phyloP scores from a whole-genome alignment of 2,329 filamentous ascomycete species.

The Fusarium globosum region DNA sequence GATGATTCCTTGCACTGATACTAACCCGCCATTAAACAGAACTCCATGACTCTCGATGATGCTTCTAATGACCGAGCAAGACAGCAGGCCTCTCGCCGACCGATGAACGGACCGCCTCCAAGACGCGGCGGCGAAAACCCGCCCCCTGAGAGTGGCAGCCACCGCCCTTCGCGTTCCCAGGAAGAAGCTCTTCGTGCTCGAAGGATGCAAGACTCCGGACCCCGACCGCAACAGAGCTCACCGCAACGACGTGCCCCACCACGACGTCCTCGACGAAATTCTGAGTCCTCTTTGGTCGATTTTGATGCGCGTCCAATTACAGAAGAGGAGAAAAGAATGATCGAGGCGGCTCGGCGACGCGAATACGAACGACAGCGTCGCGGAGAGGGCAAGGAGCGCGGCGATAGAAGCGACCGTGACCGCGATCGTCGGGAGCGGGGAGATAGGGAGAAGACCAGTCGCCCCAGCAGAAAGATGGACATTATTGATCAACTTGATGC shows the following conservation, averaged over 20 bases:
- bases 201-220: slow-evolving; percentile 50
- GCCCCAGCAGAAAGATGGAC: slow-evolving; percentile 72
- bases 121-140: slow-evolving; percentile 57
- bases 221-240: slow-evolving; percentile 51
- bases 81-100: slow-evolving; percentile 54
- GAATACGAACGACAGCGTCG: slow-evolving; percentile 40
- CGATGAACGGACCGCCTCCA: slow-evolving; percentile 44
- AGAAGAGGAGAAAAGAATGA: slow-evolving; percentile 61
- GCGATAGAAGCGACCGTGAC: slow-evolving; percentile 49
- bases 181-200: slow-evolving; percentile 71
- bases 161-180: slow-evolving; percentile 73
- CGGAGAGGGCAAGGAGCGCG: slow-evolving; percentile 40
- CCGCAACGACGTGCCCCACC: slow-evolving; percentile 42
- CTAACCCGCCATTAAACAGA: slow-evolving; percentile 57
- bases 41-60: slow-evolving; percentile 75
- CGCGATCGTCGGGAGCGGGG: slow-evolving; percentile 42
- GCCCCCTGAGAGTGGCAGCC: slow-evolving; percentile 55
- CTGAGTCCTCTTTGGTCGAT: slow-evolving; percentile 79
- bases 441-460: slow-evolving; percentile 62
- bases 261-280: slow-evolving; percentile 75
- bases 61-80: slow-evolving; percentile 53
- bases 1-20: not conserved
- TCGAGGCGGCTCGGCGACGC: slow-evolving; percentile 49
- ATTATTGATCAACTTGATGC: slow-evolving; percentile 97
- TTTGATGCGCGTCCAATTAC: slow-evolving; percentile 66